Evolutionary conservation across 1,139 yeast species (phyloP), one percentile per base, ranked within the genome.

Genomic region (Blastobotrys elegans): DNA sequence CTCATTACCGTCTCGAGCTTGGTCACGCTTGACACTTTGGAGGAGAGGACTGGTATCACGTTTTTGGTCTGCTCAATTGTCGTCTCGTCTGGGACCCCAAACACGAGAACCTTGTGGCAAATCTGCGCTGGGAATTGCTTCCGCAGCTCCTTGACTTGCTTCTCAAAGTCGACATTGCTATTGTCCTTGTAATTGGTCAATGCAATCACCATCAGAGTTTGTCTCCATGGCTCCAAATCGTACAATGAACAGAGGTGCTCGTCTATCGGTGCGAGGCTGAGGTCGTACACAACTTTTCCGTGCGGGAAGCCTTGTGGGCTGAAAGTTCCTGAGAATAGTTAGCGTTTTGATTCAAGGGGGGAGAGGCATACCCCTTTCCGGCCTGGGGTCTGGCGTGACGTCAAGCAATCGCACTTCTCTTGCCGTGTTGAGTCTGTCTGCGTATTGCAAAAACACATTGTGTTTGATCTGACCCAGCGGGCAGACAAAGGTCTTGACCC

Each of bases 211-310:
- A 75, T 55, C 41, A 63, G 47, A 27, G 65, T 63, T 62, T 88
- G 88, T 46, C 97, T 69, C 64, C 76, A 87, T 1, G 96, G 96
- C 64, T 92, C 97, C 55, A 90, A 80, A 64, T 90, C 97, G 56
- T 85, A 87, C 47, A 90, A 69, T 51, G 85, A 83, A 8, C 80
- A 67, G 18, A 75, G 70, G 45, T 82, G 86, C 21, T 73, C 70
- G 50, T 83, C 87, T 11, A 76, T 75, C 29, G 70, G 64, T 1
- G 74, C 58, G 0, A 77, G 66, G 20, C 64, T 67, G 54, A 80
- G 79, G 49, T 83, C 83, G 56, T 76, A 84, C 14, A 79, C 63
- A 0, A 87, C 66, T 45, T 82, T 69, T 0, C 97, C 97, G 44
- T 76, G 75, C 1, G 97, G 96, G 58, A 79, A 86, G 0, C 84